phyloP scores from a whole-genome alignment of 345 rosid species.

The Dipteronia sinensis region DNA sequence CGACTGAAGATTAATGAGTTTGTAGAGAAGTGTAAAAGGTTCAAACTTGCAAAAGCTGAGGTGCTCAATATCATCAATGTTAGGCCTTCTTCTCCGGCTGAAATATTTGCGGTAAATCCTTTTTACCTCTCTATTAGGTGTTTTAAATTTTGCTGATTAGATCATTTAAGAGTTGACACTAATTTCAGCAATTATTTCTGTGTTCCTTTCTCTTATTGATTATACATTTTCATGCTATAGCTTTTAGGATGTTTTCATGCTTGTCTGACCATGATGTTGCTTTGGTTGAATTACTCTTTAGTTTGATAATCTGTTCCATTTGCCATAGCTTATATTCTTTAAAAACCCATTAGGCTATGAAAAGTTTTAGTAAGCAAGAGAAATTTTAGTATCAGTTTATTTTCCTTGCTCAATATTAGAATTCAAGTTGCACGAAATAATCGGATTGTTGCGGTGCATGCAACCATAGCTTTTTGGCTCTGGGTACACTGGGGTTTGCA shows the following conservation, averaged over 20 bases:
- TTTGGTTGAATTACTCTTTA: not conserved
- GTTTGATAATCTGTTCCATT: not conserved
- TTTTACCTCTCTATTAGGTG: not conserved
- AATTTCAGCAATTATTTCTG: not conserved
- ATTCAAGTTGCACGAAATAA: not conserved
- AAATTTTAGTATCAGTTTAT: not conserved
- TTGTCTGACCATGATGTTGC: not conserved
- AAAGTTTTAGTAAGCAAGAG: not conserved
- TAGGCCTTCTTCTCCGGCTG: slow-evolving; percentile 57
- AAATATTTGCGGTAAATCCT: slow-evolving; percentile 51
- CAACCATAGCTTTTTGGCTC: not conserved
- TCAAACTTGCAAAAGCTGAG: slow-evolving; percentile 77
- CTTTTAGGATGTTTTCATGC: not conserved
- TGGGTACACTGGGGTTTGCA: not conserved
- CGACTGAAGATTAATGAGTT: slow-evolving; percentile 55
- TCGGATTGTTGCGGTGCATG: not conserved
- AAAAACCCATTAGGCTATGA: not conserved
- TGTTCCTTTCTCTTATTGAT: not conserved
- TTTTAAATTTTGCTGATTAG: not conserved
- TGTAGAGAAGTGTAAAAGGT: slow-evolving; percentile 53
- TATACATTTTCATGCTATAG: not conserved
- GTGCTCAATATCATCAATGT: slow-evolving; percentile 68
- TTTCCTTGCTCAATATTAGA: not conserved
- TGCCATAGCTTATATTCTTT: not conserved
- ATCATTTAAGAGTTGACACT: not conserved